phyloP scores from a whole-genome alignment of 2,329 filamentous ascomycete species.

The Aspergillus sp. region DNA sequence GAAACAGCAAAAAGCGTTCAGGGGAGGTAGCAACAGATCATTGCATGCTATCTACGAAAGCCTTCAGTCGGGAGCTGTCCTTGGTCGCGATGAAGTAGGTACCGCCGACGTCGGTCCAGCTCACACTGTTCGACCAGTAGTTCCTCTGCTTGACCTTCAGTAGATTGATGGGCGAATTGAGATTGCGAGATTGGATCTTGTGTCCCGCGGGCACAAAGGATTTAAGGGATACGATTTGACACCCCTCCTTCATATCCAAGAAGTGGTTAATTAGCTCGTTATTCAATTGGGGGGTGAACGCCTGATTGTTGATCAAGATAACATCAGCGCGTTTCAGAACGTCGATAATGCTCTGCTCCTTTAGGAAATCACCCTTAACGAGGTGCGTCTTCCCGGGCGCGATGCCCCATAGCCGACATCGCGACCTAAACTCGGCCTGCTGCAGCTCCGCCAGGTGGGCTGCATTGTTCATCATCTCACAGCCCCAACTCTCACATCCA shows the following conservation, averaged over 20 bases:
- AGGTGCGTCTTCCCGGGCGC: conserved; percentile 76
- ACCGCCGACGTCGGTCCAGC: conserved; percentile 84
- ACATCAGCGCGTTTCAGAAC: conserved; percentile 85
- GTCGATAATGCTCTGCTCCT: conserved; percentile 68
- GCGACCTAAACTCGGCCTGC: conserved; percentile 77
- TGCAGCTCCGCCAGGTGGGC: conserved; percentile 80
- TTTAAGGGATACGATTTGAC: conserved; percentile 86
- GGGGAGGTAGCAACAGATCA: conserved; percentile 17
- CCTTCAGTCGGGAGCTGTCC: conserved; percentile 59
- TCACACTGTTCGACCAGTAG: conserved; percentile 73
- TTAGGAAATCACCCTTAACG: conserved; percentile 80
- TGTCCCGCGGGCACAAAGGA: conserved; percentile 83
- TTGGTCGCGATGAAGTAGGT: conserved; percentile 87
- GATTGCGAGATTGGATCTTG: conserved; percentile 71
- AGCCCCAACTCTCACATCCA: conserved; percentile 93
- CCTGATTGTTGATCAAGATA: conserved; percentile 97
- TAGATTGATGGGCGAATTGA: conserved; percentile 79
- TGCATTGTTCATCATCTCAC: conserved; percentile 92
- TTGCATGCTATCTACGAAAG: conserved; percentile 47
- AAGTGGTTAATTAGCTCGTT: conserved; percentile 84
- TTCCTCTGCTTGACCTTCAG: conserved; percentile 73
- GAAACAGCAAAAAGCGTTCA: not conserved
- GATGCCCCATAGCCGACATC: conserved; percentile 87
- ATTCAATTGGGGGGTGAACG: conserved; percentile 86
- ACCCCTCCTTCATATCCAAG: conserved; percentile 86